Evolutionary conservation across 345 rosid species (phyloP).

Genomic region (Sisymbrium altissimum): DNA sequence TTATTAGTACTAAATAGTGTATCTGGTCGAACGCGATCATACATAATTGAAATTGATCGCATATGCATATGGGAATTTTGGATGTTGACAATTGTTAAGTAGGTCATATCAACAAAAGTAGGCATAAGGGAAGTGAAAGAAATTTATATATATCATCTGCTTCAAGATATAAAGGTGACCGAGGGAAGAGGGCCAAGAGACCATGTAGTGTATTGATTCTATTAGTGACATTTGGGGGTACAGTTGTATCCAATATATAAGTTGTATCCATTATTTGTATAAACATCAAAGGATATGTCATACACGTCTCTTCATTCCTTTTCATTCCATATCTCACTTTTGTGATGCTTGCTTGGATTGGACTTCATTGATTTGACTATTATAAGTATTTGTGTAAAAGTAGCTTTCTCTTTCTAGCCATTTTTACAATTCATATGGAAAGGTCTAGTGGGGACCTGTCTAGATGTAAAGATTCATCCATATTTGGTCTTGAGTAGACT

Average conservation of each 20-base stretch:
- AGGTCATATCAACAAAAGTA: conserved; percentile 12
- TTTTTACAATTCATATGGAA: neutral
- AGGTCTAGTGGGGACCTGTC: conserved; percentile 20
- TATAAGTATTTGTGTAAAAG: conserved; percentile 14
- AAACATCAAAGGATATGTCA: neutral
- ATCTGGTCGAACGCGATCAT: neutral
- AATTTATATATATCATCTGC: neutral
- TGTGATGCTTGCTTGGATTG: conserved; percentile 13
- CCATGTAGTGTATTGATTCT: neutral
- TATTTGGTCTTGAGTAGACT: conserved; percentile 12
- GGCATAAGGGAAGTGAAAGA: conserved; percentile 3
- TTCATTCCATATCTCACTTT: neutral
- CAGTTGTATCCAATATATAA: conserved; percentile 13
- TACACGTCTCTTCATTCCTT: conserved; percentile 19
- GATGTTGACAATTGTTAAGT: conserved; percentile 11
- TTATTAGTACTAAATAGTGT: neutral
- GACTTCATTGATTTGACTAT: conserved; percentile 28
- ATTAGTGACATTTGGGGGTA: neutral
- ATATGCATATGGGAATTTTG: neutral
- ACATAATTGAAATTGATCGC: neutral
- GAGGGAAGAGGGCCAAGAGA: neutral
- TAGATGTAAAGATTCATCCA: neutral
- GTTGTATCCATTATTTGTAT: neutral
- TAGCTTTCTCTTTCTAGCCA: conserved; percentile 6
- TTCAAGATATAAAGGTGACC: neutral